Base-by-base conservation (phyloP, 2,329 filamentous ascomycete species). In the Pseudocercospora cruenta region DNA sequence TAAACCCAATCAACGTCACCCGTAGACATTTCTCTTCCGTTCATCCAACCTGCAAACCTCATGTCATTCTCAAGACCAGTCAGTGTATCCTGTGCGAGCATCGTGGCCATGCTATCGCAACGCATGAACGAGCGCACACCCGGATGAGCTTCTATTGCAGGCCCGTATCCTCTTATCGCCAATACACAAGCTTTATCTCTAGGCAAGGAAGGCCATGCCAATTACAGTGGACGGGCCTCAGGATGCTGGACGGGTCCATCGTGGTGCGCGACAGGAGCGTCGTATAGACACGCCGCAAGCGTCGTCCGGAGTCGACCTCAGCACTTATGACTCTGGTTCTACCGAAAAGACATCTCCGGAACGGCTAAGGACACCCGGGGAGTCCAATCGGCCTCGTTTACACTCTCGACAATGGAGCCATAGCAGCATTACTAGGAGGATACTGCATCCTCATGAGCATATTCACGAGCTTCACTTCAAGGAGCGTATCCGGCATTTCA, bases 401-500 rank as follows among this genome's bases (percentile, higher is more conserved):
- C 45, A 49, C 45, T 28, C 24, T 19, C 60, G 60, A 39, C 65
- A 61, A 31, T 68, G 65, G 66, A 71, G 67, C 33, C 57, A 64
- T 10, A 54, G 54, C 16, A 69, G 45, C 26, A 54, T 69, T 33
- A 54, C 45, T 31, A 58, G 54, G 28, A 59, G 58, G 36, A 64
- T 68, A 43, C 31, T 65, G 26, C 45, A 68, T 43, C 60, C 68
- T 21, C 58, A 69, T 12, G 67, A 66, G 28, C 72, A 74, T 60
- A 63, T 73, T n/a, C 73, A 73, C 61, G 63, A 73, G 16, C 74
- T 85, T 21, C 74, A 78, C 53, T 87, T 84, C 80, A 83, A 80
- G 68, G 80, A 87, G 69, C 79, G 87, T n/a, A 83, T 89, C 53
- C 79, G 84, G 59, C 87, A 89, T 78, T 85, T 88, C 69, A 89